These are phyloP conservation scores for Picochlorum sp. DNA, from an alignment of 139 green algal species.

Conservation along the genomic window DNA sequence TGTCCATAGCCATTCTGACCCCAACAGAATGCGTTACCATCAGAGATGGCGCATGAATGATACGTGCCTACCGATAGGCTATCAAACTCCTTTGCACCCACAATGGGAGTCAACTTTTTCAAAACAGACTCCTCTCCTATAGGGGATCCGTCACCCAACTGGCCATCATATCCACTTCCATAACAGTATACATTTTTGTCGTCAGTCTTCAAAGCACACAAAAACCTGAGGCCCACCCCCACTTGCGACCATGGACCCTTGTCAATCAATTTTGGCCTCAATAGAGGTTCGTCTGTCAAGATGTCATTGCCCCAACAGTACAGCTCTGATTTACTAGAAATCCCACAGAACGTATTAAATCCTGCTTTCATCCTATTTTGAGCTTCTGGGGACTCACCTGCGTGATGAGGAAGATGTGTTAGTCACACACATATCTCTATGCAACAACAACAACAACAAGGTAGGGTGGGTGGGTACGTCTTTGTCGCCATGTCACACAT, in stretches of 20 bases:
- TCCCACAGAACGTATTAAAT: constrained; percentile 7
- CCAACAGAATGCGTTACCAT: constrained; percentile 3
- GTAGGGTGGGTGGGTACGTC: no score
- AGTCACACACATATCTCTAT: no score
- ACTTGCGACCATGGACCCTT: constrained; percentile 8
- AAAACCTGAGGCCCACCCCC: constrained; percentile 4
- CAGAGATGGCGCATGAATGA: background rate
- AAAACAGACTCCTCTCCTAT: background rate
- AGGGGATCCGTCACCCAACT: background rate
- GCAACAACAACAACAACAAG: no score
- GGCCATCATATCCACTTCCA: background rate
- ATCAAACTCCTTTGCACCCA: background rate
- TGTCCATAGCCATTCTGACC: background rate
- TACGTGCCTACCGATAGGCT: background rate
- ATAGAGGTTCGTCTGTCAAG: background rate
- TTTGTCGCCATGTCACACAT: no score
- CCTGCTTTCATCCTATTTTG: background rate
- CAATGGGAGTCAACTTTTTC: background rate
- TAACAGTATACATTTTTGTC: constrained; percentile 5
- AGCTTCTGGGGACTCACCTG: background rate
- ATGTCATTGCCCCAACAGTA: constrained; percentile 10
- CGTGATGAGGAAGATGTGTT: background rate
- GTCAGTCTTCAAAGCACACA: constrained; percentile 3
- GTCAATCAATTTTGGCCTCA: constrained; percentile 2
- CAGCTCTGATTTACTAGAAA: background rate